A percentile compares a stretch with the other conserved stretches of the same genome.
These are phyloP conservation scores for Tetrahymena malaccensis DNA, from an alignment of 73 alveolate genomes.

Conservation along the genomic window DNA sequence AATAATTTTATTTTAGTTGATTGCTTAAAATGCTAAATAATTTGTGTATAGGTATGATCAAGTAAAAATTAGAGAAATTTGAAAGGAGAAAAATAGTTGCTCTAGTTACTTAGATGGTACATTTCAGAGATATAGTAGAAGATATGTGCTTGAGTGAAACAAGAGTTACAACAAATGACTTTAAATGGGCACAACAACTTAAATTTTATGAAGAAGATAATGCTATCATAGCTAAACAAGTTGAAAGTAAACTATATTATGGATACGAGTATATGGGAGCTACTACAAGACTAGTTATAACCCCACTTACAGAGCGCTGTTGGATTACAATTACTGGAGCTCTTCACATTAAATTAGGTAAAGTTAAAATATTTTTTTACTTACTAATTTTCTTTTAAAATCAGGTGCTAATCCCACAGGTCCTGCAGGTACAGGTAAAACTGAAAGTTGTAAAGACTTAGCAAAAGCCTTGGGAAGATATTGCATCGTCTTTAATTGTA, in stretches of 20 bases:
- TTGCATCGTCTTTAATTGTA: slow-evolving; percentile 92
- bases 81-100: slow-evolving; percentile 83
- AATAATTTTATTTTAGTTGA: not conserved
- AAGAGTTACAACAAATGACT: slow-evolving; percentile 46
- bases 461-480: slow-evolving; percentile 95
- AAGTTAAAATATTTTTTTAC: not conserved
- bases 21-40: not conserved
- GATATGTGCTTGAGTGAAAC: slow-evolving; percentile 34
- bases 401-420: slow-evolving; percentile 95
- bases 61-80: slow-evolving; percentile 71
- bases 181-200: slow-evolving; percentile 78
- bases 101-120: slow-evolving; percentile 91
- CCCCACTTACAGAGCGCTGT: slow-evolving; percentile 92
- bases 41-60: slow-evolving; percentile 35
- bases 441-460: slow-evolving; percentile 93
- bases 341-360: slow-evolving; percentile 66
- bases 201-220: slow-evolving; percentile 85
- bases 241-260: slow-evolving; percentile 38
- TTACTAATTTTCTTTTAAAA: not conserved
- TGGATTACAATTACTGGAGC: slow-evolving; percentile 83
- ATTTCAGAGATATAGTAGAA: slow-evolving; percentile 77
- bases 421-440: slow-evolving; percentile 95
- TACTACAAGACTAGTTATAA: slow-evolving; percentile 73
- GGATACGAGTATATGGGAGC: slow-evolving; percentile 91
- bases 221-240: slow-evolving; percentile 66